These are phyloP conservation scores for Pseudogymnoascus verrucosus DNA, from an alignment of 2,329 filamentous ascomycete genomes.

Conservation along the genomic window DNA sequence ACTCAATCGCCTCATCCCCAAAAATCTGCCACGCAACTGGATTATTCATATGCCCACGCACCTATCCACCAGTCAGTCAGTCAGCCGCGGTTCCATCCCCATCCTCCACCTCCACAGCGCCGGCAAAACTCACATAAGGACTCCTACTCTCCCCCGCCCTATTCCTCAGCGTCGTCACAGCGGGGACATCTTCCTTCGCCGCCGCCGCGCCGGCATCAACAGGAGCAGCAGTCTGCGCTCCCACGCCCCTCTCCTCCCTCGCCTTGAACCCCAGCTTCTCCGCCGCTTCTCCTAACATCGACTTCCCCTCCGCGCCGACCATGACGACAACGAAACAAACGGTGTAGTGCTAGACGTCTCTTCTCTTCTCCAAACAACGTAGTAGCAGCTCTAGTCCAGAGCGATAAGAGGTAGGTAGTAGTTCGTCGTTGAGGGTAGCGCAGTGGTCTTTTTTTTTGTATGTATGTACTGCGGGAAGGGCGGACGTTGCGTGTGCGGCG, in stretches of 20 bases:
- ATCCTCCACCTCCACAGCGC: not conserved
- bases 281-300: slow-evolving; percentile 17
- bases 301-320: not conserved
- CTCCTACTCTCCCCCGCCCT: slow-evolving; percentile 53
- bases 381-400: not conserved
- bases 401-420: not conserved
- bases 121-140: slow-evolving; percentile 49
- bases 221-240: not conserved
- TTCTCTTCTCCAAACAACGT: too few species aligned
- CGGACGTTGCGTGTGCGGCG: too few species aligned
- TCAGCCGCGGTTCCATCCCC: not conserved
- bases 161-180: slow-evolving; percentile 37
- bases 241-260: not conserved
- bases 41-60: slow-evolving; percentile 69
- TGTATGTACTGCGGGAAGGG: too few species aligned
- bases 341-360: not conserved
- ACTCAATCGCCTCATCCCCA: slow-evolving; percentile 64
- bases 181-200: slow-evolving; percentile 13
- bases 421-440: too few species aligned
- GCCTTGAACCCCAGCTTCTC: slow-evolving; percentile 21
- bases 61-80: slow-evolving; percentile 22
- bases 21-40: slow-evolving; percentile 89
- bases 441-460: too few species aligned
- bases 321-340: not conserved
- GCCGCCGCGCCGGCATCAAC: not conserved